A percentile compares a stretch with the other conserved stretches of the same genome.
Conservation (phyloP, 768 basidiomycete genomes). For the Gautieria morchelliformis region DNA sequence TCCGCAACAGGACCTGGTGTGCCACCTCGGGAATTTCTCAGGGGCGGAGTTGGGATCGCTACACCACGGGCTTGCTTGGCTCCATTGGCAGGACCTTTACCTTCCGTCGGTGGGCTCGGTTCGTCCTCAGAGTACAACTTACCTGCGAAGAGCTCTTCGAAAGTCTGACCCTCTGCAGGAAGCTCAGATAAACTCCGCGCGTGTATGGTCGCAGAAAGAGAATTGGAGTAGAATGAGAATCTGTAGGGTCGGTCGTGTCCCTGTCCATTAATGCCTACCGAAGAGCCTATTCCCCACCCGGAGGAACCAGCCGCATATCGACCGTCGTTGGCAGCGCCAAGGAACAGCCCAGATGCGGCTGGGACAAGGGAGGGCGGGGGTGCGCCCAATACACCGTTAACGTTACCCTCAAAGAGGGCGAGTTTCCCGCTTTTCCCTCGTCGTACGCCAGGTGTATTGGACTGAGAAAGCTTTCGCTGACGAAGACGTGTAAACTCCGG, state of each 20-base stretch:
- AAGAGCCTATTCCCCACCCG: slow-evolving; percentile 13
- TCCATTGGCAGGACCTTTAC: background rate
- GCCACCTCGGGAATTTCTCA: slow-evolving; percentile 1
- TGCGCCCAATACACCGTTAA: slow-evolving; percentile 27
- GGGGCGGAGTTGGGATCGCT: background rate
- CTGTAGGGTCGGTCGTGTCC: slow-evolving; percentile 85
- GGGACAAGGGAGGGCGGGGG: slow-evolving; percentile 33
- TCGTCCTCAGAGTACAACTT: slow-evolving; percentile 5
- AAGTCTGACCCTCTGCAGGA: slow-evolving; percentile 87
- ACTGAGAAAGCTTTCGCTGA: slow-evolving; percentile 83
- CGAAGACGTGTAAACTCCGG: slow-evolving; percentile 33
- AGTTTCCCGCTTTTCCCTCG: slow-evolving; percentile 71
- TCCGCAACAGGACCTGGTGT: background rate
- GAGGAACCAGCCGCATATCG: slow-evolving; percentile 19
- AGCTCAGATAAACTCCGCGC: slow-evolving; percentile 87
- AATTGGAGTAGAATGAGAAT: slow-evolving; percentile 97
- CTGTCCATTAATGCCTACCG: slow-evolving; percentile 21
- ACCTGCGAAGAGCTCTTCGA: slow-evolving; percentile 80
- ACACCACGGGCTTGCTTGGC: background rate
- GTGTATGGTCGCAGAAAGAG: slow-evolving; percentile 87
- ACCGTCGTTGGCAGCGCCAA: slow-evolving; percentile 8
- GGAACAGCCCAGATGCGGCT: background rate
- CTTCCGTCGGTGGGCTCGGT: slow-evolving; percentile 1
- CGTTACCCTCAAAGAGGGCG: slow-evolving; percentile 71
- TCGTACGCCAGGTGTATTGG: slow-evolving; percentile 50